Percentiles rank a stretch among this genome's conserved stretches.
phyloP scores from a whole-genome alignment of 345 rosid genomes.

The Clausena lansium region DNA sequence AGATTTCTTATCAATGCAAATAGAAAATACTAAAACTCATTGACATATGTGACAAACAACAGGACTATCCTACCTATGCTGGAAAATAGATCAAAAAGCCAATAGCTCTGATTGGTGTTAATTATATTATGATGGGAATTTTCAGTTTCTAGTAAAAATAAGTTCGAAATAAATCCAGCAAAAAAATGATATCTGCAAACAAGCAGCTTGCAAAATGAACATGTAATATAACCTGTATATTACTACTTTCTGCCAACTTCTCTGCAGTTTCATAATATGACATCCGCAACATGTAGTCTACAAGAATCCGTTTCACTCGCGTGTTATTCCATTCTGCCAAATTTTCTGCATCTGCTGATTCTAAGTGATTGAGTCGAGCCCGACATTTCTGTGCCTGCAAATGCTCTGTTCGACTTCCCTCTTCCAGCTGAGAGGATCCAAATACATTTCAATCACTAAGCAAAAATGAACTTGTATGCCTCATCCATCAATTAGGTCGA shows the following conservation, averaged over 20 bases:
- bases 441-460: not conserved
- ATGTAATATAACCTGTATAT: constrained; percentile 51
- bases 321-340: constrained; percentile 71
- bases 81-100: not conserved
- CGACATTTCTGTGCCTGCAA: constrained; percentile 87
- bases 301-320: constrained; percentile 79
- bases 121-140: not conserved
- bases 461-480: not conserved
- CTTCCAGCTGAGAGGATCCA: constrained; percentile 63
- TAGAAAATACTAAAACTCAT: not conserved
- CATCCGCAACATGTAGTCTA: constrained; percentile 92
- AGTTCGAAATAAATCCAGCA: not conserved
- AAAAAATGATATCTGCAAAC: not conserved
- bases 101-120: not conserved
- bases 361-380: constrained; percentile 85
- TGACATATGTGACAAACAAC: not conserved
- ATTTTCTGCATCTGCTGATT: constrained; percentile 69
- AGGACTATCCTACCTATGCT: not conserved
- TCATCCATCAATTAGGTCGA: not conserved
- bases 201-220: not conserved
- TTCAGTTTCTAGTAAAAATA: not conserved
- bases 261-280: constrained; percentile 78
- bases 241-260: constrained; percentile 72
- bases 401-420: constrained; percentile 71
- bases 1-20: not conserved